Percentiles rank a stretch among this genome's conserved stretches.
phyloP scores from a whole-genome alignment of 768 basidiomycete genomes.

The Trametes cingulata region DNA sequence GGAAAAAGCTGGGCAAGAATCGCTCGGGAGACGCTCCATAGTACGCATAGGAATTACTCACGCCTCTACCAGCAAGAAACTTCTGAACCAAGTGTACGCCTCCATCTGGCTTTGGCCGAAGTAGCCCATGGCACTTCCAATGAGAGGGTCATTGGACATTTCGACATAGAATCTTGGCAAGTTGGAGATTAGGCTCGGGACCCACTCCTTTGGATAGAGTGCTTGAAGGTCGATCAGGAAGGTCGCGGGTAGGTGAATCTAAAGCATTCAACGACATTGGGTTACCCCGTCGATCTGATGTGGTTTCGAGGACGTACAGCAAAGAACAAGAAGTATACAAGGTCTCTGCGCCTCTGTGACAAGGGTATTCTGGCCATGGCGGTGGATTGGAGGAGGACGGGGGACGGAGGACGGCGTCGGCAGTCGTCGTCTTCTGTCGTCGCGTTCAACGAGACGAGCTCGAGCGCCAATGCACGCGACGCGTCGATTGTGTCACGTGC shows the following conservation, averaged over 20 bases:
- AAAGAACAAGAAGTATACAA: slow-evolving; percentile 74
- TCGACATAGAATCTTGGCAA: slow-evolving; percentile 53
- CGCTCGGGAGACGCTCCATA: background rate
- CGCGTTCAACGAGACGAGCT: background rate
- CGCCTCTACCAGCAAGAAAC: slow-evolving; percentile 64
- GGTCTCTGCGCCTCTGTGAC: slow-evolving; percentile 58
- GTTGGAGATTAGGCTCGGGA: slow-evolving; percentile 48
- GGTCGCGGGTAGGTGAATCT: slow-evolving; percentile 71
- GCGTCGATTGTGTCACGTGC: background rate
- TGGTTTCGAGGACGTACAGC: slow-evolving; percentile 39
- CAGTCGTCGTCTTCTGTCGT: background rate
- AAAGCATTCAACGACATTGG: background rate
- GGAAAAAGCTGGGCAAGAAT: slow-evolving; percentile 51
- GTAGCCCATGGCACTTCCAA: slow-evolving; percentile 52
- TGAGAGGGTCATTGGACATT: slow-evolving; percentile 67
- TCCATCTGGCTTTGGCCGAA: slow-evolving; percentile 28
- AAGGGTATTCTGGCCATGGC: slow-evolving; percentile 39
- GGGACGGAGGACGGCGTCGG: background rate
- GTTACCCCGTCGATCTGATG: too few species aligned
- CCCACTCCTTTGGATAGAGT: slow-evolving; percentile 52
- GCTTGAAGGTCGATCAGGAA: slow-evolving; percentile 71
- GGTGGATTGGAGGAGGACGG: background rate
- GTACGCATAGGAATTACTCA: slow-evolving; percentile 34
- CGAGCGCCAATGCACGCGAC: background rate
- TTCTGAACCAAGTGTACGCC: slow-evolving; percentile 60